These are phyloP conservation scores for Trichoderma semiorbis DNA, from an alignment of 2,329 filamentous ascomycete species.

Conservation along the genomic window DNA sequence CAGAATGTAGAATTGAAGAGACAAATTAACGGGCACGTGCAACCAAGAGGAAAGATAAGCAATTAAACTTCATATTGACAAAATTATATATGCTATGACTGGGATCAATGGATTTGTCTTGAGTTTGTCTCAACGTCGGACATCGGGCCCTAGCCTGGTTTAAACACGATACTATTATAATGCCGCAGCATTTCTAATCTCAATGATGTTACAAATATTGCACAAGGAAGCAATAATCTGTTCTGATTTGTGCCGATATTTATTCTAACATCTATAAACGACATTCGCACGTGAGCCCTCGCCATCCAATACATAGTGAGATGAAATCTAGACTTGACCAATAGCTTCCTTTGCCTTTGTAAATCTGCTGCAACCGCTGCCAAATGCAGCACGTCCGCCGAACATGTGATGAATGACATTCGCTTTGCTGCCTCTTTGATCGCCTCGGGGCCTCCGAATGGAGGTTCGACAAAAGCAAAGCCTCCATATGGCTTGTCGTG, in stretches of 20 bases:
- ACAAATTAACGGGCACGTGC: background rate
- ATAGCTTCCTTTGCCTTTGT: background rate
- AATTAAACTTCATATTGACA: fast-evolving
- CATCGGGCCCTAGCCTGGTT: background rate
- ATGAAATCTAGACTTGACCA: background rate
- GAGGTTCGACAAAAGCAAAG: conserved; percentile 29
- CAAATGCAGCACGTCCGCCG: background rate
- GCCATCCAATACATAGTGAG: background rate
- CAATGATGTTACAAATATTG: background rate
- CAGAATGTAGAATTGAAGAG: too few relatives aligned
- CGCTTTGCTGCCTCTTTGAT: conserved; percentile 26
- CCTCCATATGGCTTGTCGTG: conserved; percentile 43
- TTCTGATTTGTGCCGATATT: background rate
- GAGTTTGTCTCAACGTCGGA: background rate
- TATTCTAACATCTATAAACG: background rate
- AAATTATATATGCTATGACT: background rate
- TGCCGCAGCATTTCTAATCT: too few relatives aligned
- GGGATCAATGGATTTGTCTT: background rate
- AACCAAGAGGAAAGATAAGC: too few relatives aligned
- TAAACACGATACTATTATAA: fast-evolving
- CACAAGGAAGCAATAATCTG: background rate
- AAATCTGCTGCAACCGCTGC: background rate
- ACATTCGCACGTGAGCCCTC: background rate
- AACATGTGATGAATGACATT: conserved; percentile 25
- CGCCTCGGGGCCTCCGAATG: conserved; percentile 25